Evolutionary conservation across 2,329 filamentous ascomycete genomes (phyloP).

Genomic region (Colletotrichum sp.): DNA sequence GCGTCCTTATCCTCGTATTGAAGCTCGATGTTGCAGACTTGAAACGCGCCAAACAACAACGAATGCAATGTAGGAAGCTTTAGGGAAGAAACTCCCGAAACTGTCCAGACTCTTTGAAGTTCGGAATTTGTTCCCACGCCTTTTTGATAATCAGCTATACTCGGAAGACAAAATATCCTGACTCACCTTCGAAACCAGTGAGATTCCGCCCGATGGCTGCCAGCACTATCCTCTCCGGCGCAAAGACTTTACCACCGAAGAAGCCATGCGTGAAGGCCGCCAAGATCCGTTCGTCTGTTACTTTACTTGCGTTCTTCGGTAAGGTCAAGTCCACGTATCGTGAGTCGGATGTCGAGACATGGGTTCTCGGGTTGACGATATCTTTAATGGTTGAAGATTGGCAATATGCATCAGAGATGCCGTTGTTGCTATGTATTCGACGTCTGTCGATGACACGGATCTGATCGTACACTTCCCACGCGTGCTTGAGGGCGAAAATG

Average conservation of each 20-base stretch:
- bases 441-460: neutral
- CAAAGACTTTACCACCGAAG: constrained; percentile 33
- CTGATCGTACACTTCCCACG: neutral
- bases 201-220: neutral
- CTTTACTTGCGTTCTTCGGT: neutral
- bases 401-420: constrained; percentile 27
- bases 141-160: neutral
- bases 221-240: constrained; percentile 26
- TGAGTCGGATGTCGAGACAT: constrained; percentile 25
- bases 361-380: constrained; percentile 28
- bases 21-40: constrained; percentile 24
- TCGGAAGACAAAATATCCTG: neutral
- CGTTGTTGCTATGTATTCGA: constrained; percentile 18
- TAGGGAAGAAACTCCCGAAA: neutral
- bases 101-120: neutral
- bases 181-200: neutral
- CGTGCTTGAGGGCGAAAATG: neutral
- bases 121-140: neutral
- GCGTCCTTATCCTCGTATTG: neutral
- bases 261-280: constrained; percentile 32
- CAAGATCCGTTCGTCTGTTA: constrained; percentile 30
- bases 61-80: constrained; percentile 24
- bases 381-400: constrained; percentile 26
- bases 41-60: constrained; percentile 30
- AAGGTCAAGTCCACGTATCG: constrained; percentile 28